Conservation (phyloP, 257 asterid species). For the Misopates orontium region DNA sequence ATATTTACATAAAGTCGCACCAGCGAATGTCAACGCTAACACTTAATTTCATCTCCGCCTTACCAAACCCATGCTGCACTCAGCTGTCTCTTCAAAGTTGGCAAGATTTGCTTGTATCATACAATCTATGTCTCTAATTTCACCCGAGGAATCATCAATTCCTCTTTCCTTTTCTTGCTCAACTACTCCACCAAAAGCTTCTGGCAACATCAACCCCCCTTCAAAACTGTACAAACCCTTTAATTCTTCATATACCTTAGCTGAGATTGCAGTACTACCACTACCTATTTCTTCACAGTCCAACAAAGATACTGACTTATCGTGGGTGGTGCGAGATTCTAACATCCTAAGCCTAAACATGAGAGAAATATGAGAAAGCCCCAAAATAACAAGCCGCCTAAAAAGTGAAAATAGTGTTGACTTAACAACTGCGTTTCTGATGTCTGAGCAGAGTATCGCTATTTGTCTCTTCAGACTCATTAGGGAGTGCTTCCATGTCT, state of each 20-base stretch:
- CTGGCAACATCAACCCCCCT: slow-evolving; percentile 34
- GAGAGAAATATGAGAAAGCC: slow-evolving; percentile 51
- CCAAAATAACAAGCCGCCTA: slow-evolving; percentile 36
- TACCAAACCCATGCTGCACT: slow-evolving; percentile 40
- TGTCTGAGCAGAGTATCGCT: slow-evolving; percentile 70
- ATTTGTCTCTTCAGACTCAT: slow-evolving; percentile 75
- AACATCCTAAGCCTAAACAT: slow-evolving; percentile 46
- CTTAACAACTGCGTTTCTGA: slow-evolving; percentile 82
- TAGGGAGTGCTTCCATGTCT: slow-evolving; percentile 83
- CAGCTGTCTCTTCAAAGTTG: slow-evolving; percentile 38
- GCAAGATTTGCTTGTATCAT: slow-evolving; percentile 54
- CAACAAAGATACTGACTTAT: slow-evolving; percentile 44
- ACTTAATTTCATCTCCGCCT: slow-evolving; percentile 38
- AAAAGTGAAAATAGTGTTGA: slow-evolving; percentile 33
- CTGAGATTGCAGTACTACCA: slow-evolving; percentile 26
- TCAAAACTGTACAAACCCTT: slow-evolving; percentile 63
- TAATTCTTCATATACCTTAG: slow-evolving; percentile 31
- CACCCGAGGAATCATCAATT: slow-evolving; percentile 17
- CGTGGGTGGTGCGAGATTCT: slow-evolving; percentile 31
- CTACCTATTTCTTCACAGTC: slow-evolving; percentile 39
- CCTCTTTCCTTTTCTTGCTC: slow-evolving; percentile 32
- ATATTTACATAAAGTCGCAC: slow-evolving; percentile 18
- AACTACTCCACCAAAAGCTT: slow-evolving; percentile 16
- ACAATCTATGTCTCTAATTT: slow-evolving; percentile 40
- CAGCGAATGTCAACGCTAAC: background rate